A percentile compares a stretch with the other conserved stretches of the same genome.
Conservation (phyloP, 805 yeast species). For the Pichia exigua region DNA sequence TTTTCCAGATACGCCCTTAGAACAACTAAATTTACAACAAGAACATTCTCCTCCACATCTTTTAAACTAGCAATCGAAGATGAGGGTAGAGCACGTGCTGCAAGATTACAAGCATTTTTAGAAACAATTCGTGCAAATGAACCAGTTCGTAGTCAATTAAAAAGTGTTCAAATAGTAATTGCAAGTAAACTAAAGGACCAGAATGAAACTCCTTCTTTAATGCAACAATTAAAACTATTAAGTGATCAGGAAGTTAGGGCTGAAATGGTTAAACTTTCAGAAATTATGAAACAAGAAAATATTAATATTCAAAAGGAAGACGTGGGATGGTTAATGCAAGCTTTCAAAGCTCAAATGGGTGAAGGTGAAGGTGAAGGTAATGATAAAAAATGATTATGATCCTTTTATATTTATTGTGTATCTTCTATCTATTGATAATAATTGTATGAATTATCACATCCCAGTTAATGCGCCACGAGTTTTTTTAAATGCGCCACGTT, state of each 20-base stretch:
- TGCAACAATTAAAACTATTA: slow-evolving; percentile 24
- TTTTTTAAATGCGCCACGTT: too few relatives aligned
- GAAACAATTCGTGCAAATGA: slow-evolving; percentile 3
- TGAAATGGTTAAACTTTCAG: slow-evolving; percentile 17
- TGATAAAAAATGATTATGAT: neutral
- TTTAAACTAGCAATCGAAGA: slow-evolving; percentile 1
- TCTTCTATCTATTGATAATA: neutral
- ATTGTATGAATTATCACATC: neutral
- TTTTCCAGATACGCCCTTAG: neutral
- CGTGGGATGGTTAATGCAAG: slow-evolving; percentile 18
- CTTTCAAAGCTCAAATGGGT: slow-evolving; percentile 16
- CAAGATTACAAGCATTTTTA: slow-evolving; percentile 2
- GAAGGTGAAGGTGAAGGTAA: neutral
- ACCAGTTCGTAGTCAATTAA: slow-evolving; percentile 2
- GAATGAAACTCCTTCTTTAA: slow-evolving; percentile 12
- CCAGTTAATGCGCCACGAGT: neutral
- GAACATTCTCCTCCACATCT: neutral
- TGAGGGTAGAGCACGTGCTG: slow-evolving; percentile 2
- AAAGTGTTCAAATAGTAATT: slow-evolving; percentile 6
- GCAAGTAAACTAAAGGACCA: slow-evolving; percentile 7
- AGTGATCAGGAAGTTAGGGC: slow-evolving; percentile 23
- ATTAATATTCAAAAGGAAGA: slow-evolving; percentile 21
- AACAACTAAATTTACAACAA: neutral
- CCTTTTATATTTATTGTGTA: neutral
- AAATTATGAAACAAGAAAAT: slow-evolving; percentile 17